phyloP scores from a whole-genome alignment of 2,329 filamentous ascomycete species.

The Aspergillus japonicus region DNA sequence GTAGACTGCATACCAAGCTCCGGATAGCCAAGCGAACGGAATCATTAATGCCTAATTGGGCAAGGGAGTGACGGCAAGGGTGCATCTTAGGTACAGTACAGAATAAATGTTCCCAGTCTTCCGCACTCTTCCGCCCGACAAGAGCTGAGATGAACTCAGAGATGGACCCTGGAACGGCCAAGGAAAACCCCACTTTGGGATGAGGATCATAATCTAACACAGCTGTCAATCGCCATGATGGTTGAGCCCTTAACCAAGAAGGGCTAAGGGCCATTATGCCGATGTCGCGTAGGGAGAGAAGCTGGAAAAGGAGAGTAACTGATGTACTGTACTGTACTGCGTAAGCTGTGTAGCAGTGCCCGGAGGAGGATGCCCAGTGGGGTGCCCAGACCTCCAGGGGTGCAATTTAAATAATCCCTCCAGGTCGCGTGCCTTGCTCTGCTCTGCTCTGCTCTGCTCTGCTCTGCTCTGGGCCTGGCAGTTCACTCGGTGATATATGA shows the following conservation, averaged over 20 bases:
- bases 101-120: too few relatives aligned
- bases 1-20: neutral
- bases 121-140: too few relatives aligned
- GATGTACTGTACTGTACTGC: too few relatives aligned
- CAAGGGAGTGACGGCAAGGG: neutral
- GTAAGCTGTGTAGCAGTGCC: too few relatives aligned
- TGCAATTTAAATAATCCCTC: too few relatives aligned
- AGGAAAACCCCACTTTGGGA: neutral
- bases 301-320: too few relatives aligned
- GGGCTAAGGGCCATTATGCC: neutral
- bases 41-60: too few relatives aligned
- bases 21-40: neutral
- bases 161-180: neutral
- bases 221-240: neutral
- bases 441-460: too few relatives aligned
- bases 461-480: neutral
- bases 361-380: too few relatives aligned
- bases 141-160: neutral
- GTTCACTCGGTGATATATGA: neutral
- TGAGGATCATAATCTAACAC: neutral
- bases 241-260: neutral
- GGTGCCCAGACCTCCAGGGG: too few relatives aligned
- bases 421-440: neutral
- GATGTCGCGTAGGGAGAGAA: too few relatives aligned
- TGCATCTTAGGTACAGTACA: too few relatives aligned